These are phyloP conservation scores for Daldinia concentrica DNA, from an alignment of 495 filamentous ascomycete species.

Conservation along the genomic window DNA sequence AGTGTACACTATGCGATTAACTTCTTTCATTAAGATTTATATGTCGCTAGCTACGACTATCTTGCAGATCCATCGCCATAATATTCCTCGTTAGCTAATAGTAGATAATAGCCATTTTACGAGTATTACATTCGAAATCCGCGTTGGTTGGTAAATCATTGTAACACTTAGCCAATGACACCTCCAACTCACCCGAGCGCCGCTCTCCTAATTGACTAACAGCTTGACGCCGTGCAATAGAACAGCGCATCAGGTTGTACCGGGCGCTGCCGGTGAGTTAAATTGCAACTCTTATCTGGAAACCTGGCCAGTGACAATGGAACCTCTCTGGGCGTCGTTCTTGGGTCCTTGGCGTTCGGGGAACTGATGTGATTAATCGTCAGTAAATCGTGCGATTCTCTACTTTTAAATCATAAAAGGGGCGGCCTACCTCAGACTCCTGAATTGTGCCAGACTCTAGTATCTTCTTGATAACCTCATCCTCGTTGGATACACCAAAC, in stretches of 20 bases:
- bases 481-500: slow-evolving; percentile 81
- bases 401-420: neutral
- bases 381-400: slow-evolving; percentile 1
- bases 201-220: neutral
- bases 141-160: slow-evolving; percentile 17
- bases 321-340: slow-evolving; percentile 52
- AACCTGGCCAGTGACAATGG: slow-evolving; percentile 42
- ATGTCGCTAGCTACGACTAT: slow-evolving; percentile 36
- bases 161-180: neutral
- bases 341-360: slow-evolving; percentile 52
- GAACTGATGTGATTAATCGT: slow-evolving; percentile 45
- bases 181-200: neutral
- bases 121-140: slow-evolving; percentile 16
- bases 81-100: slow-evolving; percentile 15
- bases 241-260: slow-evolving; percentile 6
- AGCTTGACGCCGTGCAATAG: neutral
- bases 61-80: slow-evolving; percentile 31
- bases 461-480: slow-evolving; percentile 81
- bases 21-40: slow-evolving; percentile 20
- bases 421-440: slow-evolving; percentile 68
- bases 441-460: slow-evolving; percentile 78
- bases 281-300: slow-evolving; percentile 32
- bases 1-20: neutral
- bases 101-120: slow-evolving; percentile 10
- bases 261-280: slow-evolving; percentile 14